phyloP scores from a whole-genome alignment of 1,284 basidiomycete species.

The Naganishia albida region DNA sequence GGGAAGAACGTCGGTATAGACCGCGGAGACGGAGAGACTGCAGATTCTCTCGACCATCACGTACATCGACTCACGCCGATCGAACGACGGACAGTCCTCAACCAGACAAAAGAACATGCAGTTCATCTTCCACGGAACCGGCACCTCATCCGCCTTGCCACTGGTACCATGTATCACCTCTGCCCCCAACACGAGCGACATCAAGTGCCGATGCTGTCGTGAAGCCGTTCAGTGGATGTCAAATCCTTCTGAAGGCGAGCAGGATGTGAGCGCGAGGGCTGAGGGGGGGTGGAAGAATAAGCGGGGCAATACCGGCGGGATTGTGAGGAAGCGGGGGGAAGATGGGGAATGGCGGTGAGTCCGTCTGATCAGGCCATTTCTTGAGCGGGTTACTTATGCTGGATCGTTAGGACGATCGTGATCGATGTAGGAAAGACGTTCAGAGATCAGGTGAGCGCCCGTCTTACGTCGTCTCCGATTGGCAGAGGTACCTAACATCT shows the following conservation, averaged over 20 bases:
- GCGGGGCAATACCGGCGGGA: slow-evolving; percentile 50
- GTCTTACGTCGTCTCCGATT: too few relatives aligned
- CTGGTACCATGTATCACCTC: slow-evolving; percentile 51
- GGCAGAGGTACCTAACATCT: neutral
- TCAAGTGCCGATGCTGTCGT: slow-evolving; percentile 49
- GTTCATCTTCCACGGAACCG: slow-evolving; percentile 52
- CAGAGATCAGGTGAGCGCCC: slow-evolving; percentile 39
- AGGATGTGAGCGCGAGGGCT: slow-evolving; percentile 40
- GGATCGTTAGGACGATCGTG: slow-evolving; percentile 45
- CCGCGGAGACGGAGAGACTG: too few relatives aligned
- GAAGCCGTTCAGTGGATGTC: slow-evolving; percentile 41
- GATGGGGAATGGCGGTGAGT: slow-evolving; percentile 41
- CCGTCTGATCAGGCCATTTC: neutral
- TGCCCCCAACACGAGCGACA: slow-evolving; percentile 40
- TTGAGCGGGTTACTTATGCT: neutral
- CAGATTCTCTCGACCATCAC: too few relatives aligned
- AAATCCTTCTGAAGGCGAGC: slow-evolving; percentile 45
- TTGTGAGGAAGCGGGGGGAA: slow-evolving; percentile 41
- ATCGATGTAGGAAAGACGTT: slow-evolving; percentile 57
- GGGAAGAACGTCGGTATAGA: too few relatives aligned
- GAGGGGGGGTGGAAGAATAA: slow-evolving; percentile 10
- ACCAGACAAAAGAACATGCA: slow-evolving; percentile 34
- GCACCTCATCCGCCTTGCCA: slow-evolving; percentile 52
- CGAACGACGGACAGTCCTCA: too few relatives aligned
- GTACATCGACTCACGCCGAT: too few relatives aligned